Evolutionary conservation across 2,329 filamentous ascomycete genomes (phyloP).

Genomic region (Colletotrichum acutatum): DNA sequence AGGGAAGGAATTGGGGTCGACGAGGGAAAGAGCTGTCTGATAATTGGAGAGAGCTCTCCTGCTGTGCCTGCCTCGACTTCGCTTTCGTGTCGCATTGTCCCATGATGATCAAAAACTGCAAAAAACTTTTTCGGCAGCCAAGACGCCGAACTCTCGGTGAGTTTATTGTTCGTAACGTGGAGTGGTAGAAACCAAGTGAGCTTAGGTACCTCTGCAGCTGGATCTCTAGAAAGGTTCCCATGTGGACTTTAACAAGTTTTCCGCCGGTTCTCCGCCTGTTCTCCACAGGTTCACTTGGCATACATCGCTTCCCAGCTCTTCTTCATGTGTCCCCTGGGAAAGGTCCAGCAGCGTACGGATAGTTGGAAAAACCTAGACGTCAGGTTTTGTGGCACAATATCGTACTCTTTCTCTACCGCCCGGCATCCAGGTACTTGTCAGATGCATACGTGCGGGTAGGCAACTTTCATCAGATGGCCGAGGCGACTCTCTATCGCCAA

Average conservation of each 20-base stretch:
- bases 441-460: too few relatives aligned
- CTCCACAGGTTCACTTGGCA: not conserved
- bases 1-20: not conserved
- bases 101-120: not conserved
- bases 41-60: not conserved
- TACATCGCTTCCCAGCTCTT: too few relatives aligned
- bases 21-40: not conserved
- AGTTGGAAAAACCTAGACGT: not conserved
- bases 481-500: not conserved
- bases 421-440: not conserved
- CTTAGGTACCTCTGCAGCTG: not conserved
- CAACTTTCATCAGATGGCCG: not conserved
- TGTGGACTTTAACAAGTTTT: not conserved
- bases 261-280: not conserved
- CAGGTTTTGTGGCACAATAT: not conserved
- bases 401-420: not conserved
- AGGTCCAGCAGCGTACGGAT: too few relatives aligned
- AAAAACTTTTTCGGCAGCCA: not conserved
- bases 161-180: too few relatives aligned
- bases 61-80: not conserved
- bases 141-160: not conserved
- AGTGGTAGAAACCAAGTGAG: too few relatives aligned
- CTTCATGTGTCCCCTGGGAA: too few relatives aligned
- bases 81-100: slow-evolving; percentile 9
- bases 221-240: not conserved